Conservation (phyloP, 768 basidiomycete genomes). For the Russula griseocarnosa region DNA sequence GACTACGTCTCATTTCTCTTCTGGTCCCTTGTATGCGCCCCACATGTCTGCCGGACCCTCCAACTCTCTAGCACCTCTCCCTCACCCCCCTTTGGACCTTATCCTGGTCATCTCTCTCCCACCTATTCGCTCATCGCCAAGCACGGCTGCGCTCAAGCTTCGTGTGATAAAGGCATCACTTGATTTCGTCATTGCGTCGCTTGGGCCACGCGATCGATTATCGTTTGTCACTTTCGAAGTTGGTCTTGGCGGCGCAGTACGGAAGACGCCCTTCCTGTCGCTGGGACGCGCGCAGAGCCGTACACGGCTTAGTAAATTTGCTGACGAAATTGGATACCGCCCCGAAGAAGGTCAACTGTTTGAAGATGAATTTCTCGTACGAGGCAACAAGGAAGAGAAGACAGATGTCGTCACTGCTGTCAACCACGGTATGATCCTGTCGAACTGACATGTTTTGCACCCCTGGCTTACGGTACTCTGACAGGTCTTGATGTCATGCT, state of each 20-base stretch:
- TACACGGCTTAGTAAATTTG: constrained; percentile 66
- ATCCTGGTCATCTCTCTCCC: constrained; percentile 90
- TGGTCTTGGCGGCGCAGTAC: constrained; percentile 72
- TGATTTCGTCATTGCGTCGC: constrained; percentile 76
- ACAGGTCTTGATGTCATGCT: constrained; percentile 74
- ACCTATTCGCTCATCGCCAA: constrained; percentile 61
- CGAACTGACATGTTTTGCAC: not conserved
- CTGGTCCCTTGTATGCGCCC: constrained; percentile 37
- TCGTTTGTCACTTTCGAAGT: constrained; percentile 92
- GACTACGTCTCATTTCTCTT: constrained; percentile 16
- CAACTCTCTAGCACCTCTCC: constrained; percentile 74
- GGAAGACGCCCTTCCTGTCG: constrained; percentile 91
- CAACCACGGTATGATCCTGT: constrained; percentile 67
- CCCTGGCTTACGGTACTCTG: not conserved
- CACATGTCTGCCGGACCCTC: constrained; percentile 71
- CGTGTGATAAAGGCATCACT: constrained; percentile 86
- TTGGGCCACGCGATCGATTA: constrained; percentile 75
- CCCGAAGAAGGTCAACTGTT: constrained; percentile 34
- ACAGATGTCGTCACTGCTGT: constrained; percentile 98
- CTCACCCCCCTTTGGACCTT: constrained; percentile 86
- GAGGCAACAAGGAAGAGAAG: constrained; percentile 83
- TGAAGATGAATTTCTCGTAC: constrained; percentile 56
- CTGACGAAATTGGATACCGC: constrained; percentile 60
- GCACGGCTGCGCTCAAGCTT: constrained; percentile 80
- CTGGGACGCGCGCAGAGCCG: constrained; percentile 66